Conservation (phyloP, 306 rosid species). For the Rosa lucieae region DNA sequence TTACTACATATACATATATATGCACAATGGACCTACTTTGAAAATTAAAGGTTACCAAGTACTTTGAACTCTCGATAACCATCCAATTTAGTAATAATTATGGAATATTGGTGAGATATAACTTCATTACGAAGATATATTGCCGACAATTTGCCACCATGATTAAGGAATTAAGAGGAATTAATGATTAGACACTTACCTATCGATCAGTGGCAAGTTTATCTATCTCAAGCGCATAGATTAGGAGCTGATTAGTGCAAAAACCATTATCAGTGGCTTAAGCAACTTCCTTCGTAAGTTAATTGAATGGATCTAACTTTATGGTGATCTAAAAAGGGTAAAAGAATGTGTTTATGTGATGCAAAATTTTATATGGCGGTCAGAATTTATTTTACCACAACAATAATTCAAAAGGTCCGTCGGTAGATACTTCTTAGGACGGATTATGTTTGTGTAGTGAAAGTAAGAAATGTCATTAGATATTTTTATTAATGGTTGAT, state of each 20-base stretch:
- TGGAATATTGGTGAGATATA: background rate
- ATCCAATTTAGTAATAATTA: background rate
- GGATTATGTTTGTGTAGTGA: too few relatives aligned
- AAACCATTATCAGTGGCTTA: background rate
- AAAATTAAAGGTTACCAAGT: constrained; percentile 4
- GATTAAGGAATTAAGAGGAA: background rate
- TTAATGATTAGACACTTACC: background rate
- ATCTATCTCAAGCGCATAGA: background rate
- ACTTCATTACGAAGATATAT: constrained; percentile 1
- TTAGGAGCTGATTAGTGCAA: background rate
- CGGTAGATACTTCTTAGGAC: too few relatives aligned
- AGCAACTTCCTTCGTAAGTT: constrained; percentile 12
- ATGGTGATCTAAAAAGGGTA: background rate
- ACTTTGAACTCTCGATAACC: background rate
- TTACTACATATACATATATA: background rate
- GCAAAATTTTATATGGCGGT: too few relatives aligned
- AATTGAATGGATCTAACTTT: background rate
- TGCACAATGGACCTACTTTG: background rate
- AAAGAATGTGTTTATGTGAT: background rate
- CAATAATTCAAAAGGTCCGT: too few relatives aligned
- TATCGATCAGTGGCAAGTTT: background rate
- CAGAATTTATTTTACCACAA: too few relatives aligned
- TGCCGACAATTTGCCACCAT: background rate
- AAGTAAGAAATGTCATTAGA: too few relatives aligned
- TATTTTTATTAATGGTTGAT: too few relatives aligned